Conservation (phyloP, 2,329 filamentous ascomycete species). For the Aspergillus sp. region DNA sequence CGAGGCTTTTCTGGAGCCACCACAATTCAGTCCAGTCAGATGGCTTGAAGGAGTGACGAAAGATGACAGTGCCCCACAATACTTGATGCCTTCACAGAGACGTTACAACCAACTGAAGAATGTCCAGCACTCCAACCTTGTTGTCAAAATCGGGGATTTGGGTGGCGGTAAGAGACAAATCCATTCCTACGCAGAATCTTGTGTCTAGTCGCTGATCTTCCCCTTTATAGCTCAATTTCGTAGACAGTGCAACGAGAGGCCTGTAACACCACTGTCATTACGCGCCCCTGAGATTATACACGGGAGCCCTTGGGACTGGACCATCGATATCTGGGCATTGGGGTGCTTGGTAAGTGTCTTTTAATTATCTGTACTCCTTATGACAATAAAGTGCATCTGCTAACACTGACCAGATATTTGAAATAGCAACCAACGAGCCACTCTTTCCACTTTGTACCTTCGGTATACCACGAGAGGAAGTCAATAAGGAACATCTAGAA, state of each 20-base stretch:
- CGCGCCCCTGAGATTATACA: conserved; percentile 24
- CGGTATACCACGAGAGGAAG: conserved; percentile 17
- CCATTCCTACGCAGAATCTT: not conserved
- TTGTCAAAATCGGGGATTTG: conserved; percentile 26
- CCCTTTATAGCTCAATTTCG: conserved; percentile 3
- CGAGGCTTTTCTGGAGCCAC: conserved; percentile 13
- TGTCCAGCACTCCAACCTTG: conserved; percentile 14
- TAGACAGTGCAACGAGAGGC: conserved; percentile 6
- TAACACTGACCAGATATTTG: conserved; percentile 19
- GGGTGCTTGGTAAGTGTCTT: conserved; percentile 25
- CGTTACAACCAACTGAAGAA: conserved; percentile 18
- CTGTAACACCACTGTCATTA: conserved; percentile 21
- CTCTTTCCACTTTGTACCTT: conserved; percentile 21
- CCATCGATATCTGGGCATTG: conserved; percentile 26
- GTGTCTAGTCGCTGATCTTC: not conserved
- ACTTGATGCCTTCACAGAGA: conserved; percentile 25
- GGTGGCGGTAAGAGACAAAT: conserved; percentile 22
- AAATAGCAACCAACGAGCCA: conserved; percentile 25
- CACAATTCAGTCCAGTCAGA: conserved; percentile 21
- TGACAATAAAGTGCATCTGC: not conserved
- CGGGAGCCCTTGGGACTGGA: conserved; percentile 15
- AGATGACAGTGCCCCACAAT: conserved; percentile 22
- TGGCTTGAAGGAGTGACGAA: conserved; percentile 20
- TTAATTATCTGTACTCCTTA: not conserved
- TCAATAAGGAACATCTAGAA: conserved; percentile 15